Evolutionary conservation across 2,329 filamentous ascomycete genomes (phyloP).

Genomic region (Fusarium lateritium): DNA sequence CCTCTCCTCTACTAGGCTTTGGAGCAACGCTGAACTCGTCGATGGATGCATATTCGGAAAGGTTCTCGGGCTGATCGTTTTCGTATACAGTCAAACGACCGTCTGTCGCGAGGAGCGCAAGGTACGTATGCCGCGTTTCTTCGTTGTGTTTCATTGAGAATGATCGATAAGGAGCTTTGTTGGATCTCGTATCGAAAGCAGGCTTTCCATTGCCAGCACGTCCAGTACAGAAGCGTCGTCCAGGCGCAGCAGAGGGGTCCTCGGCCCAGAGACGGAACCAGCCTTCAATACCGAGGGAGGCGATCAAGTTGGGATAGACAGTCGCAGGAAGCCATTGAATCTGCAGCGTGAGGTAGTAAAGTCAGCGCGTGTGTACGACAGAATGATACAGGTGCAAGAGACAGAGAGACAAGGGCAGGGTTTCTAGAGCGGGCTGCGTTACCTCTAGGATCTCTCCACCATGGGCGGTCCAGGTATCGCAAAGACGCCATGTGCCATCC

Average conservation of each 20-base stretch:
- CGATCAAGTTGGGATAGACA: constrained; percentile 87
- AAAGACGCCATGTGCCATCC: constrained; percentile 82
- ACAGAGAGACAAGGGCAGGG: constrained; percentile 40
- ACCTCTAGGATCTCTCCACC: constrained; percentile 92
- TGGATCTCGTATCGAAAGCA: constrained; percentile 70
- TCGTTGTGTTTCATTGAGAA: constrained; percentile 89
- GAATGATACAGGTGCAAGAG: constrained; percentile 27
- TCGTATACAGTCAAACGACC: constrained; percentile 86
- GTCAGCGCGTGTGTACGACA: constrained; percentile 39
- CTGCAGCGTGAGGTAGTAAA: constrained; percentile 58
- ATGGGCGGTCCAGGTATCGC: constrained; percentile 91
- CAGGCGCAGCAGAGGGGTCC: constrained; percentile 84
- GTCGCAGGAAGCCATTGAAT: constrained; percentile 95
- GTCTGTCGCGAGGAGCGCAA: constrained; percentile 87
- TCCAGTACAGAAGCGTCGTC: constrained; percentile 81
- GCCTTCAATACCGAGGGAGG: constrained; percentile 90
- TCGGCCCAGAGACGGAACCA: constrained; percentile 94
- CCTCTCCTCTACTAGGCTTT: constrained; percentile 82
- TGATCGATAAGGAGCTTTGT: constrained; percentile 77
- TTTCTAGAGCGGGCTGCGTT: constrained; percentile 50
- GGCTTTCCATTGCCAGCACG: constrained; percentile 65
- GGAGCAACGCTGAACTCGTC: constrained; percentile 83
- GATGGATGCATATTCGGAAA: constrained; percentile 81
- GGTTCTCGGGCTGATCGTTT: constrained; percentile 85
- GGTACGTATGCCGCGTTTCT: constrained; percentile 83